These are phyloP conservation scores for Carex arenaria DNA, from an alignment of 202 grass and related monocot species.

Conservation along the genomic window DNA sequence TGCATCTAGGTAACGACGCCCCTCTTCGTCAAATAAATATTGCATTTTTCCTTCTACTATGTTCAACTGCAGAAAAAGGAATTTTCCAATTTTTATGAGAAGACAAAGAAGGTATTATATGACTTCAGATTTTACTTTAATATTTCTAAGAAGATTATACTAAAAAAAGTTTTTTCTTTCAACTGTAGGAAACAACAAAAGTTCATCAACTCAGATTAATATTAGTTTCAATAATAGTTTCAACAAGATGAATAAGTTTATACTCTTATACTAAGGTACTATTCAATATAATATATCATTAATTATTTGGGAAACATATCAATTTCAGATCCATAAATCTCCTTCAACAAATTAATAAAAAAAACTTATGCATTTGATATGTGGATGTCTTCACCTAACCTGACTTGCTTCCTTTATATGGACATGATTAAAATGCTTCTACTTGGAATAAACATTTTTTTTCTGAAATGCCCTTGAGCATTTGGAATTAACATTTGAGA, in stretches of 20 bases:
- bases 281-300: not conserved
- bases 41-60: constrained; percentile 88
- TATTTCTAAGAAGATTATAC: not conserved
- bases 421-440: not conserved
- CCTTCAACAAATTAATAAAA: not conserved
- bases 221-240: not conserved
- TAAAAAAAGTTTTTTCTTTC: not conserved
- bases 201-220: not conserved
- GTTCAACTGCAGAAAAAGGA: constrained; percentile 40
- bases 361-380: not conserved
- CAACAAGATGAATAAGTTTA: not conserved
- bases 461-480: too few species aligned
- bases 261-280: not conserved
- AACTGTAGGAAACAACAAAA: not conserved
- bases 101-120: not conserved
- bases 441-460: too few species aligned
- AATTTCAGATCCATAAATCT: not conserved
- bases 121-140: not conserved
- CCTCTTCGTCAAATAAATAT: constrained; percentile 76
- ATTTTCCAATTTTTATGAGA: not conserved
- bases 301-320: not conserved
- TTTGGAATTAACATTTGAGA: not conserved
- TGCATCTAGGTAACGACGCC: constrained; percentile 61
- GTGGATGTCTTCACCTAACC: not conserved
- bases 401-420: not conserved